Conservation (phyloP, 192 early-diverging fungal genomes). For the Coemansia sp. region DNA sequence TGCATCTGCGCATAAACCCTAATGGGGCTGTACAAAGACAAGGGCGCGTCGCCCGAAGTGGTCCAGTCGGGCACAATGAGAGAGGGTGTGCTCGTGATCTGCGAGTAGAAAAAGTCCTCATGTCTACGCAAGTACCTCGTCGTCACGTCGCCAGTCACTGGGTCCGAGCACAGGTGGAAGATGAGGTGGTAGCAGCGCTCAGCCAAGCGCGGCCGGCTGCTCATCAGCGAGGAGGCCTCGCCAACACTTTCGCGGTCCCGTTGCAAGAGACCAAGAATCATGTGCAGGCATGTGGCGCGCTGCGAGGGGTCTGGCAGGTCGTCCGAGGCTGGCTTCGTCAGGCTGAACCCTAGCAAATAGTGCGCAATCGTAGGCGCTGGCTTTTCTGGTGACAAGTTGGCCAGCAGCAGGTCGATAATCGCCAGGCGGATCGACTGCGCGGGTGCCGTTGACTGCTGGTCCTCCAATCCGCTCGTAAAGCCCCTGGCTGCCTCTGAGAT, state of each 20-base stretch:
- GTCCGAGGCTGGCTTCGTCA: constrained; percentile 41
- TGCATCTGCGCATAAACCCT: constrained; percentile 62
- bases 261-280: constrained; percentile 61
- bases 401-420: constrained; percentile 81
- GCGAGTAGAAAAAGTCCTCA: constrained; percentile 74
- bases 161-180: constrained; percentile 73
- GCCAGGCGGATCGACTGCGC: constrained; percentile 70
- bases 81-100: constrained; percentile 49
- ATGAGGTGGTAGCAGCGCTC: constrained; percentile 89
- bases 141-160: constrained; percentile 64
- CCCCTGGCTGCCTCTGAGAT: constrained; percentile 34
- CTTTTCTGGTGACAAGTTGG: constrained; percentile 60
- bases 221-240: constrained; percentile 54
- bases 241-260: constrained; percentile 39
- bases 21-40: constrained; percentile 19
- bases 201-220: constrained; percentile 71
- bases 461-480: constrained; percentile 48
- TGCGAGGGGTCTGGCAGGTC: constrained; percentile 45
- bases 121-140: constrained; percentile 77
- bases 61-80: neutral
- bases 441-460: constrained; percentile 29
- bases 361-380: constrained; percentile 78
- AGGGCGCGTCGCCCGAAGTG: neutral
- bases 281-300: constrained; percentile 60
- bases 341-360: constrained; percentile 83